Percentiles rank a stretch among this genome's conserved stretches.
Evolutionary conservation across 1,284 basidiomycete species (phyloP).

Genomic region (Malassezia equina): DNA sequence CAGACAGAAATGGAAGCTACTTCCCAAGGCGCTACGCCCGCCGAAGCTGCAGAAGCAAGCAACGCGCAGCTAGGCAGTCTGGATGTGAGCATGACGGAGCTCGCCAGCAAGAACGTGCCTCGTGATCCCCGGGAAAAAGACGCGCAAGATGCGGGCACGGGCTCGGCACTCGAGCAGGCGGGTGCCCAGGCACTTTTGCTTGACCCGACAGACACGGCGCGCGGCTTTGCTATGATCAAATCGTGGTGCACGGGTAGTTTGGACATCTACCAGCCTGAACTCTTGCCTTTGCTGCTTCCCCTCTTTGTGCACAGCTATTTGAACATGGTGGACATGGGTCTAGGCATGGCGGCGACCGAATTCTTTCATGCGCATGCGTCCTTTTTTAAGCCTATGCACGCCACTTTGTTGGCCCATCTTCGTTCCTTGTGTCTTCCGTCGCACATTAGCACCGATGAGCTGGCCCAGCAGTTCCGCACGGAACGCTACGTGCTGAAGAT

Average conservation of each 20-base stretch:
- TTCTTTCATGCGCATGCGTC: conserved; percentile 67
- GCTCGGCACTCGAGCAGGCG: conserved; percentile 47
- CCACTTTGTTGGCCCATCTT: conserved; percentile 65
- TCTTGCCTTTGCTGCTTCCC: conserved; percentile 82
- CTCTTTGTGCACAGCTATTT: conserved; percentile 96
- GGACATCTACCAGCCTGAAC: conserved; percentile 78
- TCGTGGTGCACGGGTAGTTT: conserved; percentile 84
- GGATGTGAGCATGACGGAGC: conserved; percentile 56
- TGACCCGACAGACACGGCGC: conserved; percentile 79
- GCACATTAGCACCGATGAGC: conserved; percentile 67
- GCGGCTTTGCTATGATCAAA: conserved; percentile 75
- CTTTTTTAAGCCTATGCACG: conserved; percentile 63
- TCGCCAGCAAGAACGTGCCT: conserved; percentile 37
- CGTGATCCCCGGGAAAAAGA: conserved; percentile 39
- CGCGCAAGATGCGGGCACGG: conserved; percentile 9
- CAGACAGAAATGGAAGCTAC: conserved; percentile 57
- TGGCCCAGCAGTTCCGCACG: conserved; percentile 72
- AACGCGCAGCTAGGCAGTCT: conserved; percentile 50
- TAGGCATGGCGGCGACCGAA: conserved; percentile 63
- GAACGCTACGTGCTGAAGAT: conserved; percentile 85
- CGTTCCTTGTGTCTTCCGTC: conserved; percentile 70
- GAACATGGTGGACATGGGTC: conserved; percentile 80
- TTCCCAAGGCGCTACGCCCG: conserved; percentile 21
- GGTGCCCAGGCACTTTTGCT: conserved; percentile 70
- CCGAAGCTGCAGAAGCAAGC: conserved; percentile 24